These are phyloP conservation scores for Dothideomycetes sp. DNA, from an alignment of 2,329 filamentous ascomycete genomes.

Conservation along the genomic window DNA sequence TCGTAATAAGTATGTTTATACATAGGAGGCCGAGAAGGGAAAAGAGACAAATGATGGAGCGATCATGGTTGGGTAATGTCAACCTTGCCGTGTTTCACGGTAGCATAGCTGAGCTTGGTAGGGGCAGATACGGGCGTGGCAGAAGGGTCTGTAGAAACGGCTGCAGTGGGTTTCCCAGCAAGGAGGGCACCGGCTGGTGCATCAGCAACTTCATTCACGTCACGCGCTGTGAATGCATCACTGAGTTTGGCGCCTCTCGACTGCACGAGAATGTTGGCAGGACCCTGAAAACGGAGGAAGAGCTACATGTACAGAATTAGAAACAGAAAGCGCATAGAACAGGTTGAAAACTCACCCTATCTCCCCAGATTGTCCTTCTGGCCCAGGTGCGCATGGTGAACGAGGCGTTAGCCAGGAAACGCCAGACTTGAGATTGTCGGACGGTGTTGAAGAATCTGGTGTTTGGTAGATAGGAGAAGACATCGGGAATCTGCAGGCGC, in stretches of 20 bases:
- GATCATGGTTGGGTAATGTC: constrained; percentile 21
- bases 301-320: constrained; percentile 37
- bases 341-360: constrained; percentile 48
- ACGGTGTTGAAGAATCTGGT: constrained; percentile 65
- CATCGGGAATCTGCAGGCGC: constrained; percentile 65
- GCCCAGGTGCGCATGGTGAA: constrained; percentile 67
- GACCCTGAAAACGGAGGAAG: constrained; percentile 83
- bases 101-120: constrained; percentile 27
- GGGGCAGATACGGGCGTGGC: constrained; percentile 18
- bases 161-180: constrained; percentile 28
- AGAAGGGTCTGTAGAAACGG: constrained; percentile 30
- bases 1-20: too few relatives aligned
- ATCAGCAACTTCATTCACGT: constrained; percentile 87
- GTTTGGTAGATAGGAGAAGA: constrained; percentile 57
- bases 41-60: background rate
- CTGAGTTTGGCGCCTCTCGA: constrained; percentile 71
- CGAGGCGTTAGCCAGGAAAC: constrained; percentile 52
- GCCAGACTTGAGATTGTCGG: constrained; percentile 64
- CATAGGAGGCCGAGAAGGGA: too few relatives aligned
- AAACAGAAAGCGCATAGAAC: background rate
- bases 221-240: constrained; percentile 65
- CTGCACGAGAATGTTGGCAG: constrained; percentile 76
- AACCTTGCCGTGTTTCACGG: constrained; percentile 26
- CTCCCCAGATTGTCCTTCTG: constrained; percentile 82
- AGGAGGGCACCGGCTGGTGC: constrained; percentile 62